Evolutionary conservation across 805 yeast genomes (phyloP), one percentile per base, ranked within the genome.

Genomic region (Ogataea paradorogensis): DNA sequence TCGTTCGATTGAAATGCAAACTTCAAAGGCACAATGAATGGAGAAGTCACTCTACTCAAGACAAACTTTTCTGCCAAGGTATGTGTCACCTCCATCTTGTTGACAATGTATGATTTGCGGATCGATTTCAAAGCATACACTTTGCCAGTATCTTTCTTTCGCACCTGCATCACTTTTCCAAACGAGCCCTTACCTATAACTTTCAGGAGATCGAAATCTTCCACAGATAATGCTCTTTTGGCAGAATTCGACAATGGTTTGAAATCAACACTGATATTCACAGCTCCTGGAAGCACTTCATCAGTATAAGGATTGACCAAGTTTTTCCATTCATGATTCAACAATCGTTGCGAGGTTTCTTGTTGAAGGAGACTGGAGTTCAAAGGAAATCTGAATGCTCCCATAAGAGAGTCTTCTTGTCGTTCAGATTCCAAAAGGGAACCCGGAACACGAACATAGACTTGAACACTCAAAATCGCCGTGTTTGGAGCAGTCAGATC

Each of bases 131-230:
- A 70, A 1, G 99, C 99, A 62, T 93, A 93, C 16, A 93, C 82
- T 61, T 91, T 95, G 49, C 84, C 84, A 3, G 99, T 93, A 63
- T 93, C 99, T 53, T 86, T 87, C 66, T 93, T 93, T 48, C 89
- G 81, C 29, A 93, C 99, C 65, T 93, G 99, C 98, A 93, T 93
- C 38, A 93, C 99, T 65, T 93, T 93, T 37, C 99, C 99, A 61
- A 93, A 93, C 8, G 97, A 89, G 7, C 99, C 99, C 61, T 93
- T 93, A 26, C 99, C 99, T 40, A 93, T 88, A 15, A 93, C 99
- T 64, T 93, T 93, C 51, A 93, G 73, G 37, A 93, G 67, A 54
- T 89, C 96, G 65, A 93, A 91, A 58, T 91, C 96, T 42, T 89
- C 96, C 50, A 93, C 88, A 1, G 88, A 72, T 34, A 93, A 69